These are phyloP conservation scores for Fusarium sulawesiense DNA, from an alignment of 2,329 filamentous ascomycete genomes.

Conservation along the genomic window DNA sequence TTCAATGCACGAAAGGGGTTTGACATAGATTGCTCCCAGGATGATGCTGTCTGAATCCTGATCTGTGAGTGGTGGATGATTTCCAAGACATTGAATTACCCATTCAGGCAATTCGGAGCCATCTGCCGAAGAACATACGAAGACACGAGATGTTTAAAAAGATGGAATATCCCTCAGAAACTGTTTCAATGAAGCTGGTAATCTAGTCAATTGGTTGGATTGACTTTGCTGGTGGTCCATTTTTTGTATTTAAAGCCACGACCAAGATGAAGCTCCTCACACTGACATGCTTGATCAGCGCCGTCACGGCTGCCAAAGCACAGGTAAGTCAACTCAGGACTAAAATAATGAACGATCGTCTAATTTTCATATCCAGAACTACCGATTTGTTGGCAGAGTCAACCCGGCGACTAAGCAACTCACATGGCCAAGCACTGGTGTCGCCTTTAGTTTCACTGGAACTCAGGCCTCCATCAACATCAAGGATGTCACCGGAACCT, in stretches of 20 bases:
- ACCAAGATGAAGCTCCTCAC: slow-evolving; percentile 10
- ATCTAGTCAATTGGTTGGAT: background rate
- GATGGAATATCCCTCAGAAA: background rate
- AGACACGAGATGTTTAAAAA: slow-evolving; percentile 1
- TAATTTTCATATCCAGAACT: slow-evolving; percentile 6
- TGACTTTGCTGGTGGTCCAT: too few relatives aligned
- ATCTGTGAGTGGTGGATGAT: slow-evolving; percentile 27
- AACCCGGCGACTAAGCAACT: slow-evolving; percentile 56
- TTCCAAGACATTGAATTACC: slow-evolving; percentile 2
- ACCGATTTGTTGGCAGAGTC: slow-evolving; percentile 53
- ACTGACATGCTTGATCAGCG: slow-evolving; percentile 1
- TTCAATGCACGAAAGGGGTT: too few relatives aligned
- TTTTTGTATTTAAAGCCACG: background rate
- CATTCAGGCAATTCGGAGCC: slow-evolving; percentile 30
- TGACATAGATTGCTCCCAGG: background rate
- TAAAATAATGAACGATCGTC: background rate
- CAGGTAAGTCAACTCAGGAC: background rate
- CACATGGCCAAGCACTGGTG: slow-evolving; percentile 58
- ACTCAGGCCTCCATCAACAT: slow-evolving; percentile 52
- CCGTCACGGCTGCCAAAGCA: slow-evolving; percentile 7
- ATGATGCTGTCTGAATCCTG: background rate
- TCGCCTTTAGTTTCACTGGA: slow-evolving; percentile 56
- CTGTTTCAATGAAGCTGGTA: too few relatives aligned
- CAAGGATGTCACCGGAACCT: slow-evolving; percentile 8
- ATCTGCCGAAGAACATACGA: background rate